Percentiles rank a stretch among this genome's conserved stretches.
Evolutionary conservation across 306 rosid species (phyloP).

Genomic region (Cicer judaicum): DNA sequence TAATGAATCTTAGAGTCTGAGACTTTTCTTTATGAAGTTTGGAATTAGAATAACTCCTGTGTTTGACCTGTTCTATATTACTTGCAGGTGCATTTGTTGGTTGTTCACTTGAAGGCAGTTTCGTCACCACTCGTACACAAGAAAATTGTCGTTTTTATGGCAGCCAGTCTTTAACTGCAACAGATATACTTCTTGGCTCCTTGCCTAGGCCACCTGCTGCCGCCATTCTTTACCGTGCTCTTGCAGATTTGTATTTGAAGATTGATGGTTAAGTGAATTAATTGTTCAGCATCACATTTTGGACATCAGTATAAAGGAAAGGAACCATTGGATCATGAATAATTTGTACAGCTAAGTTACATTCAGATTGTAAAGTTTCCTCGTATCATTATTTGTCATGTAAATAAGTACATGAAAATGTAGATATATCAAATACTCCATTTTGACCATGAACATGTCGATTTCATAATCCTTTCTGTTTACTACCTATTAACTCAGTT

Average conservation of each 20-base stretch:
- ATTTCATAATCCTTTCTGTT: too few relatives aligned
- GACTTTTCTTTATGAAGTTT: neutral
- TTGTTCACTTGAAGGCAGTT: constrained; percentile 89
- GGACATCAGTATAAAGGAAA: constrained; percentile 18
- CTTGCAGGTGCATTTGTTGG: constrained; percentile 95
- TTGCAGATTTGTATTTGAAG: constrained; percentile 71
- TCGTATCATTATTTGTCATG: constrained; percentile 58
- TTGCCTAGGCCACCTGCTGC: constrained; percentile 97
- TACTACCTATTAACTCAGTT: too few relatives aligned
- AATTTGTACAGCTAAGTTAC: constrained; percentile 47
- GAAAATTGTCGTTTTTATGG: constrained; percentile 88
- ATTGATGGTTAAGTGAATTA: constrained; percentile 50
- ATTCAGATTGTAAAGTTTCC: constrained; percentile 46
- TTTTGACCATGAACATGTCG: neutral
- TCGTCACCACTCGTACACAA: constrained; percentile 66
- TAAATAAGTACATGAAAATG: constrained; percentile 34
- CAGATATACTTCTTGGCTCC: constrained; percentile 81
- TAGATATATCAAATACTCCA: neutral
- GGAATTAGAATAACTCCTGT: constrained; percentile 35
- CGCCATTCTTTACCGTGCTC: constrained; percentile 75
- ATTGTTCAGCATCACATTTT: constrained; percentile 13
- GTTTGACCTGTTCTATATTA: constrained; percentile 24
- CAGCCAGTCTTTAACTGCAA: constrained; percentile 71
- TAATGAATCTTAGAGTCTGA: constrained; percentile 2
- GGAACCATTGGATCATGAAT: constrained; percentile 10